Conservation (phyloP, 345 rosid species). For the Eucalyptus victrix region DNA sequence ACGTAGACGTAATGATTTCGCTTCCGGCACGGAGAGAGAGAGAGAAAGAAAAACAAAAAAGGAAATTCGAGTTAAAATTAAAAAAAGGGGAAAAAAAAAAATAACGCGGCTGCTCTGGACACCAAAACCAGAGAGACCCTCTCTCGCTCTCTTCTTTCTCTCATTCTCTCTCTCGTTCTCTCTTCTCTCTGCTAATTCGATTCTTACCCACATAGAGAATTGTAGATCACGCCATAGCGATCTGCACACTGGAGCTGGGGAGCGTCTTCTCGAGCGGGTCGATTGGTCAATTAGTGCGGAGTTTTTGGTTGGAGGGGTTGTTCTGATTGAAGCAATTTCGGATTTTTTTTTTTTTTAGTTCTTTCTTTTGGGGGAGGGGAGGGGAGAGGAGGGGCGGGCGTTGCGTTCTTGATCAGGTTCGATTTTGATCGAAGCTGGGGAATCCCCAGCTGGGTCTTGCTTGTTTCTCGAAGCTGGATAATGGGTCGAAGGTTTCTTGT, state of each 20-base stretch:
- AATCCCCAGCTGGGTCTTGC: neutral
- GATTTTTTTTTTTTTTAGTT: neutral
- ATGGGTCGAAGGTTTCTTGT: neutral
- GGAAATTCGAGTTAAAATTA: neutral
- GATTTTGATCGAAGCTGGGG: neutral
- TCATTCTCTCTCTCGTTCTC: neutral
- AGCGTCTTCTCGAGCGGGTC: neutral
- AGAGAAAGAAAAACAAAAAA: neutral
- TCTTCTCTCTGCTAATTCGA: neutral
- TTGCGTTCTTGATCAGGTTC: neutral
- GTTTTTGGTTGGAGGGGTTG: neutral
- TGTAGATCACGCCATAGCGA: neutral
- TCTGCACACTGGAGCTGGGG: neutral
- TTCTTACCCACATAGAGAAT: constrained; percentile 5
- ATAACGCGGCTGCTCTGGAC: neutral
- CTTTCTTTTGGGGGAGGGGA: neutral
- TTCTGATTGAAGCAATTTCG: neutral
- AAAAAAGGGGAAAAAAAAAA: neutral
- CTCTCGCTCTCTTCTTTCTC: neutral
- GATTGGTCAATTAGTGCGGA: neutral
- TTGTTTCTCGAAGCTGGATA: neutral
- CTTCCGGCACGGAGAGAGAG: neutral
- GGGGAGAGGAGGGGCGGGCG: neutral
- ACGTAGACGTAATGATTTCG: neutral
- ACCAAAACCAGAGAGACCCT: neutral